Conservation (phyloP, 2,329 filamentous ascomycete species). For the Huntiella savannae region DNA sequence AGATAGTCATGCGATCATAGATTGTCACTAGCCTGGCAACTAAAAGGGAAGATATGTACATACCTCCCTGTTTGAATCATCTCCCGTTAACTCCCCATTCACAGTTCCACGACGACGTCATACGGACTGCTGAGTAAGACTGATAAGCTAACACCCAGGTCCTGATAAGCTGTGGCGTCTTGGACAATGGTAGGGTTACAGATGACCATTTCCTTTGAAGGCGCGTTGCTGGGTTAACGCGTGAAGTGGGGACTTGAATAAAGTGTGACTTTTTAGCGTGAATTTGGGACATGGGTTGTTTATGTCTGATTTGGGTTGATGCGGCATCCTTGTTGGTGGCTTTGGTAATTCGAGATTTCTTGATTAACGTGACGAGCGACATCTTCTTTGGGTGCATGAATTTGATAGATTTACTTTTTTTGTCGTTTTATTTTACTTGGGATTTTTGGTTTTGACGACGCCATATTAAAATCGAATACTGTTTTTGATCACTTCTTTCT, state of each 20-base stretch:
- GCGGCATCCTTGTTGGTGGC: not conserved
- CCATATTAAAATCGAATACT: too few species aligned
- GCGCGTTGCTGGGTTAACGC: conserved; percentile 8
- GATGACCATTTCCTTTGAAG: not conserved
- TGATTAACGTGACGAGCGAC: not conserved
- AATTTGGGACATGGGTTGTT: not conserved
- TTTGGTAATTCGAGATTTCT: not conserved
- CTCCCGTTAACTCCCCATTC: not conserved
- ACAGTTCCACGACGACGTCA: conserved; percentile 5
- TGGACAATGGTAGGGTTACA: too few species aligned
- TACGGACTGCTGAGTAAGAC: conserved; percentile 9
- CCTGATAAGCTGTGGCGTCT: not conserved
- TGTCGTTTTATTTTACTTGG: not conserved
- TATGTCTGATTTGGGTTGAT: not conserved
- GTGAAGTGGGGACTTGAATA: not conserved
- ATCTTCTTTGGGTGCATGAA: too few species aligned
- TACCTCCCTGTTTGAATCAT: not conserved
- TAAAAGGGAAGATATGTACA: too few species aligned
- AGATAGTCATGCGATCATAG: too few species aligned
- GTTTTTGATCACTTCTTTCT: too few species aligned
- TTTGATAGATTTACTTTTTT: not conserved
- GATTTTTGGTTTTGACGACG: not conserved
- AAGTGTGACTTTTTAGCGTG: conserved; percentile 1
- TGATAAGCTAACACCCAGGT: not conserved
- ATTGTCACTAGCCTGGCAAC: too few species aligned